phyloP scores from a whole-genome alignment of 1,284 basidiomycete genomes.

The Anthracocystis walkeri region DNA sequence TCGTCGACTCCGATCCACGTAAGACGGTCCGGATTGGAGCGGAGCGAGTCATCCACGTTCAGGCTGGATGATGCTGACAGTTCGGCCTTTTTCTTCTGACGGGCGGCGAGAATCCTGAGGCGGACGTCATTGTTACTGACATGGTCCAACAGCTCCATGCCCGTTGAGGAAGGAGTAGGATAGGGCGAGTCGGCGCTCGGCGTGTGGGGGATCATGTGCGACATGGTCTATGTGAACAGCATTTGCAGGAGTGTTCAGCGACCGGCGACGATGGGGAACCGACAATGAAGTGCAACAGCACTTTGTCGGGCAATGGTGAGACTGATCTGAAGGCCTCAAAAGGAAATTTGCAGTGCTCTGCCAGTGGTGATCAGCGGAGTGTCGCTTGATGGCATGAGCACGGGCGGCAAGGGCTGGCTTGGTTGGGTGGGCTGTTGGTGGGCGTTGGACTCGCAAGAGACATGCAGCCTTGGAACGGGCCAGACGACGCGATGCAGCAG shows the following conservation, averaged over 20 bases:
- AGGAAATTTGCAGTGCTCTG: background rate
- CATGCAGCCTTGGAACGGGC: background rate
- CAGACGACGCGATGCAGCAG: background rate
- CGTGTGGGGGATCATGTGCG: background rate
- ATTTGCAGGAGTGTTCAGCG: background rate
- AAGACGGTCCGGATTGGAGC: slow-evolving; percentile 12
- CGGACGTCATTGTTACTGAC: slow-evolving; percentile 3
- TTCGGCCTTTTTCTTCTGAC: slow-evolving; percentile 24
- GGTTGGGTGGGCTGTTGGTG: background rate
- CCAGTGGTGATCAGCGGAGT: background rate
- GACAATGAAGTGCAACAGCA: background rate
- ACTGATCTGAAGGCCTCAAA: background rate
- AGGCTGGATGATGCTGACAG: background rate
- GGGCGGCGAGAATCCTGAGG: slow-evolving; percentile 10
- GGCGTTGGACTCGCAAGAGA: background rate
- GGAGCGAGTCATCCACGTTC: background rate
- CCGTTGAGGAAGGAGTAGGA: background rate
- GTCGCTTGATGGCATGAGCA: background rate
- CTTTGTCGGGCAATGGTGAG: background rate
- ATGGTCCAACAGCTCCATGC: slow-evolving; percentile 12
- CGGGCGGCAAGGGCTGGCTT: background rate
- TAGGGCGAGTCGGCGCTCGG: background rate
- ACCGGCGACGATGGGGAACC: background rate
- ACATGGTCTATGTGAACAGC: slow-evolving; percentile 1
- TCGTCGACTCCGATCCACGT: slow-evolving; percentile 33